Base-by-base conservation (phyloP, 805 yeast genomes). In the Priceomyces castillae region DNA sequence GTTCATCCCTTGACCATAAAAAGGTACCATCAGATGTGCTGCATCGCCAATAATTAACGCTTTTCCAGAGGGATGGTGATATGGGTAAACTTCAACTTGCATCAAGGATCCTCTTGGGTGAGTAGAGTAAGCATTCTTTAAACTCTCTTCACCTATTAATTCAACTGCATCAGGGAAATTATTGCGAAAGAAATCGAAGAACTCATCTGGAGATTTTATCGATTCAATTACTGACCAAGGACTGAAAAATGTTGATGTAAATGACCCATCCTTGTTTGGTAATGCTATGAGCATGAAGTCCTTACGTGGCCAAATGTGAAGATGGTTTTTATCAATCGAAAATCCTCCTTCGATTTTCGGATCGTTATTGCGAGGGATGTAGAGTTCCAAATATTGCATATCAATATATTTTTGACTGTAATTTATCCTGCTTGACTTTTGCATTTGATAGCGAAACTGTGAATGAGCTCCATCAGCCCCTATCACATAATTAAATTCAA, bases 1-100 rank as follows among this genome's bases (percentile, higher is more conserved):
- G 62, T 90, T 90, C 92, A 90, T 85, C 4, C 97, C 97, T 62
- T 90, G 97, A 7, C 97, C 97, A 58, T 90, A 90, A 62, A 90
- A 90, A n/a, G 97, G 97, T 4, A 90, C 97, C 96, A 90, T 90
- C 22, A 94, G 81, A 65, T 90, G 97, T 0, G 97, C 95, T 0
- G 97, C 96, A 61, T 90, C 97, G 4, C 97, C 97, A 22, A 90
- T 65, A 10, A 90, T 65, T 7, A 90, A 67, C 12, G 82, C 82
- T 44, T 77, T 76, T 37, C 81, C 86, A 34, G 71, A 61, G 37
- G 73, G 71, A 43, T 71, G 74, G 57, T 87, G 79, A 64, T 88
- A 90, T 2, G 92, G 89, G 39, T 67, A 66, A 52, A 87, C 83
- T 37, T 75, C 76, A 6, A 86, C 76, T 47, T 86, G 88, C 67